Percentiles rank a stretch among this genome's conserved stretches.
These are phyloP conservation scores for Yamadazyma triangularis DNA, from an alignment of 1,139 yeast genomes.

Conservation along the genomic window DNA sequence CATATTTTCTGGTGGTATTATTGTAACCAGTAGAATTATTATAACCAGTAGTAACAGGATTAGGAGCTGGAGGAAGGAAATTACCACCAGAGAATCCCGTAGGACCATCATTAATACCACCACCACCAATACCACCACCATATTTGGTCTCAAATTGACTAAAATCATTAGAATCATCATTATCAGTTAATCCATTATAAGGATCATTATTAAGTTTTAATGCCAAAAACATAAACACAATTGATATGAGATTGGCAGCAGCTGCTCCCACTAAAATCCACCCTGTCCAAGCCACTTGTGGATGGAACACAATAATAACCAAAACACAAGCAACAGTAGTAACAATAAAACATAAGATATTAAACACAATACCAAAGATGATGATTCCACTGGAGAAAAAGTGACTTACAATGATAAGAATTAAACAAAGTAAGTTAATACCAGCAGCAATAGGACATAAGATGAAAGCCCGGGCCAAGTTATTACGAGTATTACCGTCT, in stretches of 20 bases:
- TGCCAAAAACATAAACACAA: conserved; percentile 22
- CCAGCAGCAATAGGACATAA: conserved; percentile 84
- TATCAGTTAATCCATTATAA: conserved; percentile 21
- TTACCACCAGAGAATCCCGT: conserved; percentile 3
- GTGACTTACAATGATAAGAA: conserved; percentile 36
- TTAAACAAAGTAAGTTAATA: conserved; percentile 45
- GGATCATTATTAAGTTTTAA: conserved; percentile 13
- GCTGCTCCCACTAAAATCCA: conserved; percentile 70
- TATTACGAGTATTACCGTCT: conserved; percentile 44
- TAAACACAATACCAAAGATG: conserved; percentile 23
- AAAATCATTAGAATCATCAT: conserved; percentile 13
- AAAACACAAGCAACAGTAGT: conserved; percentile 51
- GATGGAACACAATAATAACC: conserved; percentile 54
- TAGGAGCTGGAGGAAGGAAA: conserved; percentile 6
- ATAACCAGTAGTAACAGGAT: conserved; percentile 1
- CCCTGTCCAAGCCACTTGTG: conserved; percentile 62
- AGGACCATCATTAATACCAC: no score
- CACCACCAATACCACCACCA: conserved; percentile 1
- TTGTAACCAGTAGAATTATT: no score
- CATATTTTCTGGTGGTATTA: no score
- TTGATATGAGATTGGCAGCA: conserved; percentile 42
- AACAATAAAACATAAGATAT: conserved; percentile 45
- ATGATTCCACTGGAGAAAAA: conserved; percentile 16
- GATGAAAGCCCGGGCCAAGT: conserved; percentile 66
- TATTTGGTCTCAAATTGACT: conserved; percentile 16